Conservation (phyloP, 192 early-diverging fungal species). For the Fimicolochytrium jonesii region DNA sequence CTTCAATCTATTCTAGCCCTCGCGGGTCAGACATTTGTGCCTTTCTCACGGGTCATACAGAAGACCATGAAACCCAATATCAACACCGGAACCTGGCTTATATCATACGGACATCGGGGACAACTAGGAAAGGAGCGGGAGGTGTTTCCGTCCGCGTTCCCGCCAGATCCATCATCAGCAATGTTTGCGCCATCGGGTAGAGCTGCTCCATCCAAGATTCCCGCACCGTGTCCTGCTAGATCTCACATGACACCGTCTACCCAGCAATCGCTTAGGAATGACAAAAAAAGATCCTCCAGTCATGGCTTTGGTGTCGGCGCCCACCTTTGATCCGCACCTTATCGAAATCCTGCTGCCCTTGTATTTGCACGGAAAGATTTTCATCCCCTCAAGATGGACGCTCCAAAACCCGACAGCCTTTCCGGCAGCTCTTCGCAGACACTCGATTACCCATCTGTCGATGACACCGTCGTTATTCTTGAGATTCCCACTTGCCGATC, state of each 20-base stretch:
- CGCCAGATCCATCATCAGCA: neutral
- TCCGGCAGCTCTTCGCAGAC: neutral
- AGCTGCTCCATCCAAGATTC: neutral
- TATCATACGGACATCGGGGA: neutral
- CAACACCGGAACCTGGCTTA: neutral
- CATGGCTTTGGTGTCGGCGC: neutral
- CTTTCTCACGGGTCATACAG: too few species aligned
- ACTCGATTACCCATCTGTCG: neutral
- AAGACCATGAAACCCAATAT: too few species aligned
- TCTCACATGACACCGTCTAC: neutral
- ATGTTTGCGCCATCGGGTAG: neutral
- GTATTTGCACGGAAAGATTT: neutral
- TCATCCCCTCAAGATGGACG: neutral
- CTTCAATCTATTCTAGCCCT: too few species aligned
- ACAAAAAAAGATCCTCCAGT: neutral
- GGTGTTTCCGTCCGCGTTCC: neutral
- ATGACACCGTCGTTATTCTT: slow-evolving; percentile 1
- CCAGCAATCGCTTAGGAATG: neutral
- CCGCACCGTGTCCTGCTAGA: neutral
- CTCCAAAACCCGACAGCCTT: neutral
- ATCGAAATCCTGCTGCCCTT: neutral
- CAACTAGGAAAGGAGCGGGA: neutral
- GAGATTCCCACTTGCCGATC: neutral
- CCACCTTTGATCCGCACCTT: neutral
- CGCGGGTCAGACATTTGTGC: too few species aligned